Base-by-base conservation (phyloP, 345 rosid genomes). In the Lepidium didymum region DNA sequence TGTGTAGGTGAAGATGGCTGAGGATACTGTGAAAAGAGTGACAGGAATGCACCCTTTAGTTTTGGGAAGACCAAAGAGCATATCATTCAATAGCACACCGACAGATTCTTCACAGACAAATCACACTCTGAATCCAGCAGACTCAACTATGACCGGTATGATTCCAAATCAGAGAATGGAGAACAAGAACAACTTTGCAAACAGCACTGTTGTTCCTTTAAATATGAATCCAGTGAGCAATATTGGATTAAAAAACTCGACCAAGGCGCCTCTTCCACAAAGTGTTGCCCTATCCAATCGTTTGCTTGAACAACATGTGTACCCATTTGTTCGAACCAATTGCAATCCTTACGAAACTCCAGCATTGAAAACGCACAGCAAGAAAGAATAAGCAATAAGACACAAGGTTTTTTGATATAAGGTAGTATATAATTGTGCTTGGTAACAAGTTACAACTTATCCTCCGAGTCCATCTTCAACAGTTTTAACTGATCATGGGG, bases 1-100 rank as follows among this genome's bases (percentile, higher is more conserved):
- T 66, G 58, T 83, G 35, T 82, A 90, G 98, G 97, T 93, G 38
- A 90, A 90, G 75, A 88, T 93, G 98, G 98, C 94, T 27, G 98
- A 93, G 75, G 98, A 93, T 80, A 90, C 90, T 13, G 96, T 93
- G 54, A 93, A 90, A 79, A 79, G 82, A 65, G 87, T 87, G 68
- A 88, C 96, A 6, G 96, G 97, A 65, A 68, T 87, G 68, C 85
- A 81, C 76, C 97, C 97, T 8, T 61, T 84, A 75, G 67, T 81
- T 50, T 79, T 84, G 40, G 80, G 84, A 64, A 82, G 85, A 74
- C 75, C 91, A 25, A 84, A 70, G 62, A 15, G 74, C 54, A 50
- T 73, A 51, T 82, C 84, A 43, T 79, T 77, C 56, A 60, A 59
- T 68, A 76, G 23, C 55, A 43, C 43, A 51, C 65, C 27, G 5